Percentiles rank a stretch among this genome's conserved stretches.
Evolutionary conservation across 2,329 filamentous ascomycete species (phyloP).

Genomic region (Coniochaeta sp.): DNA sequence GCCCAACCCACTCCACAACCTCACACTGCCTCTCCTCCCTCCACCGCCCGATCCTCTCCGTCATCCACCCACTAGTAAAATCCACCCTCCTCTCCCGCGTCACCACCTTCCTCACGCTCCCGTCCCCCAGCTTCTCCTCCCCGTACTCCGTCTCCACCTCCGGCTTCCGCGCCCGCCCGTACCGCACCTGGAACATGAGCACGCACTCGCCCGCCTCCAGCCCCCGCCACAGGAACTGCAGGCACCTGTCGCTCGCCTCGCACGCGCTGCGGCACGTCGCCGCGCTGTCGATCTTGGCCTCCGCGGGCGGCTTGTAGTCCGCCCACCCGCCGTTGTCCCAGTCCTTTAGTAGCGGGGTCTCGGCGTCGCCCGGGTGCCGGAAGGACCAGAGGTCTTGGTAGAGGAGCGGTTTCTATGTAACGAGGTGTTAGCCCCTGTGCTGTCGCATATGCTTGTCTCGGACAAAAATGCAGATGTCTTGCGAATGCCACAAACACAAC

Average conservation of each 20-base stretch:
- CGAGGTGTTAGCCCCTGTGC: not conserved
- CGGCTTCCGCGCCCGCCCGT: slow-evolving; percentile 6
- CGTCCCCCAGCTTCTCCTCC: slow-evolving; percentile 1
- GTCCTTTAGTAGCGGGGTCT: slow-evolving; percentile 4
- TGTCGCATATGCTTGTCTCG: too few species aligned
- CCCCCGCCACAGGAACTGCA: slow-evolving; percentile 14
- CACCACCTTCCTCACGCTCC: slow-evolving; percentile 1
- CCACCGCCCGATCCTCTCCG: slow-evolving; percentile 11
- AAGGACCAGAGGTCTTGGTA: slow-evolving; percentile 30
- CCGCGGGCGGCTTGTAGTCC: slow-evolving; percentile 3
- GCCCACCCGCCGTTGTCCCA: slow-evolving; percentile 14
- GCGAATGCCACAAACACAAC: not conserved
- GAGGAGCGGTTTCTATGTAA: slow-evolving; percentile 22
- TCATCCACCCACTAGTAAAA: slow-evolving; percentile 14
- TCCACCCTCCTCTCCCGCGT: slow-evolving; percentile 3
- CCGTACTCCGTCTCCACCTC: not conserved
- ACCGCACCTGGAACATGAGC: slow-evolving; percentile 9
- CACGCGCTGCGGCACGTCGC: slow-evolving; percentile 13
- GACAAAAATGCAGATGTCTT: too few species aligned
- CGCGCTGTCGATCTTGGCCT: slow-evolving; percentile 5
- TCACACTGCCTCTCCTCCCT: slow-evolving; percentile 7
- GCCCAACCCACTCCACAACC: slow-evolving; percentile 13
- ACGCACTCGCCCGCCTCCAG: slow-evolving; percentile 10
- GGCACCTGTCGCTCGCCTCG: slow-evolving; percentile 9
- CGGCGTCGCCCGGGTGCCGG: slow-evolving; percentile 21